Base-by-base conservation (phyloP, 768 basidiomycete species). In the Agaricus sinodeliciosus region DNA sequence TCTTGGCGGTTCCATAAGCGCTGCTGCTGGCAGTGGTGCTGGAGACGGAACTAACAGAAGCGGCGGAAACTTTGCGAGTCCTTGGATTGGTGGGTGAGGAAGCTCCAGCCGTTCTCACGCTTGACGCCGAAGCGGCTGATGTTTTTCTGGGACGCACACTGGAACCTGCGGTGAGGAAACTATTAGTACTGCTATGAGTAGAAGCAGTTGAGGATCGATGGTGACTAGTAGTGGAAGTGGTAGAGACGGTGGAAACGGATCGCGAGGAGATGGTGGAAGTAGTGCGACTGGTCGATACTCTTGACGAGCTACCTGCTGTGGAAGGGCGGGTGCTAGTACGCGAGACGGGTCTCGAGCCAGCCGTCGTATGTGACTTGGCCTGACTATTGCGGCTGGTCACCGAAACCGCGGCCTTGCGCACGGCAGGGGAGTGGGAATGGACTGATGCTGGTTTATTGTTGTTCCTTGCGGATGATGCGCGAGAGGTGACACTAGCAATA, bases 161-260 rank as follows among this genome's bases (percentile, higher is more conserved):
- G 8, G 68, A 72, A 45, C 66, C 69, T 5, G 77, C 74, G 3
- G 76, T 77, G 54, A 72, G 72, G 62, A 77, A 81, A 3, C 74
- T 69, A 37, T 34, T 51, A 7, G 48, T 40, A 37, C 44, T 60
- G 22, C 22, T 22, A 12, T 58, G 57, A 12, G 55, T 55, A 5
- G 57, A 56, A 4, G 48, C 28, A n/a, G 46, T 54, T 16, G 53
- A 54, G 8, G 18, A 9, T 18, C 53, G 39, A 26, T 40, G 22
- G 22, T 22, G 31, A 18, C 28, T 34, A 2, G 46, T 22, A 12
- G 28, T 56, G 9, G 61, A 58, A 12, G 49, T 46, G 2, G 59
- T 60, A 19, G 62, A 63, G 12, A 62, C 48, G 51, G 55, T 58
- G 5, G 63, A 63, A 0, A 49, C 49, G 15, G 62, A 57, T n/a